Base-by-base conservation (phyloP, 2,329 filamentous ascomycete species). In the Botrytis galanthina region DNA sequence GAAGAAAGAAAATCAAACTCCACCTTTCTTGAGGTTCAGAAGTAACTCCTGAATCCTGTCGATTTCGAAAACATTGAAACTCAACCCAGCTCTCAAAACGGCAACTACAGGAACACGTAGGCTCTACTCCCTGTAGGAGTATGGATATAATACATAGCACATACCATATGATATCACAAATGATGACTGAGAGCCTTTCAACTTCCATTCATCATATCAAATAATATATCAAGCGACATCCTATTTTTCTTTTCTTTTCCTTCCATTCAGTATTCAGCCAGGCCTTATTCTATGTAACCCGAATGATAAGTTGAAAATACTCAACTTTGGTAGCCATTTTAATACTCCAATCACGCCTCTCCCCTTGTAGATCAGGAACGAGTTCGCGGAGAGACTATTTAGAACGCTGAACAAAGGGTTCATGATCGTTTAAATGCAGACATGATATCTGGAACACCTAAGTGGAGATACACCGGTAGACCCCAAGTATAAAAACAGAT, bases 311-410 rank as follows among this genome's bases (percentile, higher is more conserved):
- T 54, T n/a, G 10, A 54, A n/a, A n/a, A 54, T n/a, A 12, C 10
- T n/a, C 26, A 54, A n/a, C 26, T 26, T 54, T 14, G 16, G 5
- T 54, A n/a, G 48, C 12, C 48, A 16, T n/a, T 54, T 20, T 12
- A 54, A n/a, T 16, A 54, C 12, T 54, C 12, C 7, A 7, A 54
- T n/a, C 26, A 4, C 3, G 48, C 12, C 12, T 54, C 5, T 54
- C 4, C 26, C 5, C 14, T 0, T n/a, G 26, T 8, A n/a, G 3
- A n/a, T 0, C 16, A 16, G 26, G 26, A n/a, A n/a, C 48, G 5
- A 48, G 20, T 26, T 26, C 46, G 20, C n/a, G 48, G 12, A 12
- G 26, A 14, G 3, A 54, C 14, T 3, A n/a, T 14, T n/a, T 4
- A 16, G 10, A 51, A n/a, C 22, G 10, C 22, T 22, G 44, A 54